Base-by-base conservation (phyloP, 495 filamentous ascomycete genomes). In the Cenococcum geophilum region DNA sequence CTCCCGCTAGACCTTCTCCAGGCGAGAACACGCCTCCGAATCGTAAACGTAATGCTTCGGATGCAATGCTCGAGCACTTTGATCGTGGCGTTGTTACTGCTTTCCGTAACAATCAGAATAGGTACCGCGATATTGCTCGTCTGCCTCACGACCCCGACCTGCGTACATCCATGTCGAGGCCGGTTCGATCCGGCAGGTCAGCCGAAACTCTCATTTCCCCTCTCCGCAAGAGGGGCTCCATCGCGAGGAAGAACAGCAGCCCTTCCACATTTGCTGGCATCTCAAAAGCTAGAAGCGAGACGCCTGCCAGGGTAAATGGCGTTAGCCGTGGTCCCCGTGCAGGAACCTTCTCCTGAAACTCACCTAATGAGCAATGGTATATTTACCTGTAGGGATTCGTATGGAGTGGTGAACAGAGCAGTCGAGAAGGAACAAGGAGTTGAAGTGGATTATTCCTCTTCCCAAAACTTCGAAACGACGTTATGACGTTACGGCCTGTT, bases 91-190 rank as follows among this genome's bases (percentile, higher is more conserved):
- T 85, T 40, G 87, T 91, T 60, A 87, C 86, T 35, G 86, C 88
- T 8, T 93, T 92, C 76, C 87, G 88, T 43, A 82, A 83, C 40
- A 88, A 91, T 68, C 86, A 92, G 71, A 83, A 82, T 68, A 83
- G 85, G 6, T 63, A 58, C 32, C 59, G 66, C 8, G 59, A 62
- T 35, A n/a, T 68, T 32, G 53, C 68, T 22, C 48, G 68, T 50
- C 65, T 65, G 18, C 68, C 64, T 20, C 50, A 64, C 25, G 58
- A 65, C 35, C 64, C 67, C 11, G 50, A 55, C 23, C 49, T 62
- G 34, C 64, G 64, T 5, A 64, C 67, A 9, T 67, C 64, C 20
- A 59, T 58, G 42, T 67, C 67, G 10, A 53, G 66, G 6, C 62
- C 62, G 1, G 40, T 69, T n/a, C 66, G 63, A 16, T 63, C 57